Evolutionary conservation across 441 rosid genomes (phyloP), one percentile per base, ranked within the genome.

Genomic region (Geranium incanum): DNA sequence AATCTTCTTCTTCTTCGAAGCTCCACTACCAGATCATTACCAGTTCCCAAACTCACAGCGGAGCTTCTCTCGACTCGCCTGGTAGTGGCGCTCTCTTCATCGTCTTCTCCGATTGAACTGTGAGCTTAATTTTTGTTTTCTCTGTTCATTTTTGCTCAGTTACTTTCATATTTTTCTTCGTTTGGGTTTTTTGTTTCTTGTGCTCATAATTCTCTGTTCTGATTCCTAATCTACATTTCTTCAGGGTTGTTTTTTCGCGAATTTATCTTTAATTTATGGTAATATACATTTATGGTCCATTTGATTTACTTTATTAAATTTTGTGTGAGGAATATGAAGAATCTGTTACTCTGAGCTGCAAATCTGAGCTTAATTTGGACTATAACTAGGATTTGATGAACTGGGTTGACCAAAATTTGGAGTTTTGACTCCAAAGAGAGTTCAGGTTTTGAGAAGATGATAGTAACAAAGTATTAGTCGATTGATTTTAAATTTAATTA

Each of bases 1-100:
- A 60, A 60, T 19, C 64, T 43, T 43, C 50, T 6, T 52, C 65
- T 60, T 60, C 65, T 60, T 60, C 65, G 28, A 60, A 21, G 33
- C 28, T 18, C 65, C 36, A 1, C 65, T 60, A 60, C 36, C 36
- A 60, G 65, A 60, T 48, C 15, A 48, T 48, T 48, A 12, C 55
- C 55, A 48, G 55, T 15, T 48, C 65, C 65, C 36, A 60, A 12
- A 5, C 65, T 21, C 65, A 60, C 33, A 60, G 28, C 36, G 28
- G 65, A 18, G 65, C 65, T 18, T 60, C 28, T 18, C 65, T 19
- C 65, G 7, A 18, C 28, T 18, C 65, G 6, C 65, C 65, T 18
- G 65, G 33, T 18, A 60, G 28, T 48, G 3, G 15, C 15, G 3
- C 15, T 12, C 55, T 12, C 55, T 13, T 48, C 55, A 9, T 9